Base-by-base conservation (phyloP, 78 protist genomes). In the Polysphondylium violaceum region DNA sequence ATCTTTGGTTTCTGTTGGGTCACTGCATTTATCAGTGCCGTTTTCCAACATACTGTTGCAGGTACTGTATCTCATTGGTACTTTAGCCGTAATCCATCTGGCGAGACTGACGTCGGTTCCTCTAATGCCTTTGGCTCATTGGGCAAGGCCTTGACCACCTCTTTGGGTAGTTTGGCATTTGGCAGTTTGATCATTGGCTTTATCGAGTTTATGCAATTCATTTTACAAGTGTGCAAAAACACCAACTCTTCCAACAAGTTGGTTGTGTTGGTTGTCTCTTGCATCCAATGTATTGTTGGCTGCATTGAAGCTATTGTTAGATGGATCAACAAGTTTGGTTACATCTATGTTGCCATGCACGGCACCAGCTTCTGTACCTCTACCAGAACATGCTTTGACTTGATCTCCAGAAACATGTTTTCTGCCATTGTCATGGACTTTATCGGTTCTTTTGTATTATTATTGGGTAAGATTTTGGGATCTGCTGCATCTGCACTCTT, bases 51-150 rank as follows among this genome's bases (percentile, higher is more conserved):
- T 31, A 68, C 74, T 51, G 83, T 90, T 55, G 94, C 94, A n/a
- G 94, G 94, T 67, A 61, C 79, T 47, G 88, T 90, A 1, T 65
- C 94, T 3, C 74, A 78, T 55, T 90, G 94, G 94, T 90, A 90
- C 23, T 90, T 90, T 33, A 41, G 73, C 12, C 47, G 88, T 31
- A 60, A 69, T 29, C 77, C 83, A 74, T 58, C 79, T 36, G 83
- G 78, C 35, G 53, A 56, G 50, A 27, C 73, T 14, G 51, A 35
- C 12, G 77, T 72, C 35, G 86, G 76, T 71, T 61, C 73, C 53
- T 1, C 21, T 9, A 64, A 64, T 58, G 89, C 94, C 0, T 65
- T 67, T 25, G 25, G 27, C n/a, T 72, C 88, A 21, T 65, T 76
- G 7, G 83, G 83, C 41, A 19, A 75, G 17, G 85, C 94, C 11